These are phyloP conservation scores for Blastomyces parvus DNA, from an alignment of 2,329 filamentous ascomycete species.

Conservation along the genomic window DNA sequence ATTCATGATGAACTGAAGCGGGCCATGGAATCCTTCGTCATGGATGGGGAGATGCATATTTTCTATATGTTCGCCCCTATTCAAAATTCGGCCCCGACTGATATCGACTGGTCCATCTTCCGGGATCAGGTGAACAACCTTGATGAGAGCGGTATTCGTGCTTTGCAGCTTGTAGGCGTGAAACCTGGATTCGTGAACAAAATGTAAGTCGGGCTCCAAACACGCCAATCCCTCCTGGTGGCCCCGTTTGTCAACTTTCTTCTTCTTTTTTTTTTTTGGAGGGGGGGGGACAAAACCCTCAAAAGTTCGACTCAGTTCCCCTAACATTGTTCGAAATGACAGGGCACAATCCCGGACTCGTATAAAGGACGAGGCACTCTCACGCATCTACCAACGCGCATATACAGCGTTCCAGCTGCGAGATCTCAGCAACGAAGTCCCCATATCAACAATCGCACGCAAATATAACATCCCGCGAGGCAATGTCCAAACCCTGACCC, in stretches of 20 bases:
- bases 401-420: conserved; percentile 69
- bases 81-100: conserved; percentile 39
- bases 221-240: conserved; percentile 9
- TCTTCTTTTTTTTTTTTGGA: too few species aligned
- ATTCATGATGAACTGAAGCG: conserved; percentile 58
- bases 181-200: conserved; percentile 57
- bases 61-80: conserved; percentile 70
- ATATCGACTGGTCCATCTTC: conserved; percentile 64
- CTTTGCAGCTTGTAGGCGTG: conserved; percentile 58
- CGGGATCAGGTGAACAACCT: conserved; percentile 60
- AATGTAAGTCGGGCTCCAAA: conserved; percentile 42
- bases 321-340: conserved; percentile 5
- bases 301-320: neutral
- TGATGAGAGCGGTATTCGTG: conserved; percentile 61
- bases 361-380: conserved; percentile 53
- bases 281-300: neutral
- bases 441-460: conserved; percentile 57
- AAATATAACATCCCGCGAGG: conserved; percentile 64
- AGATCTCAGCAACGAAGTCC: conserved; percentile 67
- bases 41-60: conserved; percentile 73
- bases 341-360: conserved; percentile 56
- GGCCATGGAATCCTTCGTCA: conserved; percentile 62
- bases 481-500: conserved; percentile 60
- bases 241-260: neutral
- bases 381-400: conserved; percentile 60